Percentiles rank a stretch among this genome's conserved stretches.
phyloP scores from a whole-genome alignment of 345 rosid genomes.

The Draba incana region DNA sequence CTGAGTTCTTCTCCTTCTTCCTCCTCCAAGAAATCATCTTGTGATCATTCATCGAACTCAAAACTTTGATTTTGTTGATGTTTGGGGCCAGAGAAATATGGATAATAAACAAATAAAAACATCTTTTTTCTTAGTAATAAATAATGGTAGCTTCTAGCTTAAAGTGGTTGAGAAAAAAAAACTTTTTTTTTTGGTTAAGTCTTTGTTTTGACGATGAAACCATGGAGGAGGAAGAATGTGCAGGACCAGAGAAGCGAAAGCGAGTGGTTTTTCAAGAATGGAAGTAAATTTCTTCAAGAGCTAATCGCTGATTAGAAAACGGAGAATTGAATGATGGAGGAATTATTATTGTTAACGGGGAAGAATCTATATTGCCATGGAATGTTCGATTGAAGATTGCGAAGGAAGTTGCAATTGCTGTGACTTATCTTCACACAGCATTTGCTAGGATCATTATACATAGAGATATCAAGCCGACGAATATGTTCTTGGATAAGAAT shows the following conservation, averaged over 20 bases:
- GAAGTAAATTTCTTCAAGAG: not conserved
- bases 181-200: not conserved
- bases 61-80: not conserved
- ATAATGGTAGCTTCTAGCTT: too few relatives aligned
- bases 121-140: too few relatives aligned
- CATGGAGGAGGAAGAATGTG: constrained; percentile 6
- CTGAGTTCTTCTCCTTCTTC: constrained; percentile 24
- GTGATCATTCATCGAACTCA: constrained; percentile 5
- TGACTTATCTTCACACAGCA: constrained; percentile 24
- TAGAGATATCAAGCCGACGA: constrained; percentile 16
- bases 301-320: constrained; percentile 10
- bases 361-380: constrained; percentile 4
- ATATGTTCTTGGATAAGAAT: constrained; percentile 23
- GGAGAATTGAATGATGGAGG: constrained; percentile 15
- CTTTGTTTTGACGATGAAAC: not conserved
- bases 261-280: not conserved
- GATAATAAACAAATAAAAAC: too few relatives aligned
- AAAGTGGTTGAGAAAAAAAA: too few relatives aligned
- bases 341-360: not conserved
- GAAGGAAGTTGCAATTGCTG: constrained; percentile 1
- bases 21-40: constrained; percentile 26
- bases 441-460: constrained; percentile 11
- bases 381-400: constrained; percentile 16
- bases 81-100: not conserved
- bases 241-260: not conserved